phyloP scores from a whole-genome alignment of 2,329 filamentous ascomycete genomes.

The Kalmusia sp. region DNA sequence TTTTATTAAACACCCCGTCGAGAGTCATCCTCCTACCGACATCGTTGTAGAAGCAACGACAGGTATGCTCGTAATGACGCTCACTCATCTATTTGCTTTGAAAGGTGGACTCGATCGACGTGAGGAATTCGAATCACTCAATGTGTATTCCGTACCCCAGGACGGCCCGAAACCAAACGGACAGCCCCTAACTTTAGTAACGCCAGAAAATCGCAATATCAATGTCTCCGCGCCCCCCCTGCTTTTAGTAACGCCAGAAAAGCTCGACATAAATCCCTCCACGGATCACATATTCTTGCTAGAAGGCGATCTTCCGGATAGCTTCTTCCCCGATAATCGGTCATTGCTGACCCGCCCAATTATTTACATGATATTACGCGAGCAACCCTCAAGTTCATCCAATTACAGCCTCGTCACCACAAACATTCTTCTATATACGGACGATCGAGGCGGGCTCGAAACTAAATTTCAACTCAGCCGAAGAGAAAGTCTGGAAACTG shows the following conservation, averaged over 20 bases:
- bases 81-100: slow-evolving; percentile 6
- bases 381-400: background rate
- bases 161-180: background rate
- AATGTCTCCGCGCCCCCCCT: background rate
- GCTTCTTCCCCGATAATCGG: background rate
- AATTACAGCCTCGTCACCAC: background rate
- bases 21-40: background rate
- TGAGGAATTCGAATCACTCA: background rate
- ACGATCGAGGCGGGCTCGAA: no score
- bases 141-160: no score
- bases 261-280: background rate
- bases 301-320: background rate
- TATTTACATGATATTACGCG: background rate
- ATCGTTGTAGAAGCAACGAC: slow-evolving; percentile 1
- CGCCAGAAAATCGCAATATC: background rate
- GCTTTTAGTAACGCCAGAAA: background rate
- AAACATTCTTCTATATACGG: background rate
- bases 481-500: no score
- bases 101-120: background rate
- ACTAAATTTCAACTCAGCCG: no score
- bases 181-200: background rate
- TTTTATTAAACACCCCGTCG: no score
- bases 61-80: background rate
- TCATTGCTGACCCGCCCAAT: background rate
- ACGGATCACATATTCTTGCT: background rate